Conservation (phyloP, 306 rosid genomes). For the Fragaria vesca region DNA sequence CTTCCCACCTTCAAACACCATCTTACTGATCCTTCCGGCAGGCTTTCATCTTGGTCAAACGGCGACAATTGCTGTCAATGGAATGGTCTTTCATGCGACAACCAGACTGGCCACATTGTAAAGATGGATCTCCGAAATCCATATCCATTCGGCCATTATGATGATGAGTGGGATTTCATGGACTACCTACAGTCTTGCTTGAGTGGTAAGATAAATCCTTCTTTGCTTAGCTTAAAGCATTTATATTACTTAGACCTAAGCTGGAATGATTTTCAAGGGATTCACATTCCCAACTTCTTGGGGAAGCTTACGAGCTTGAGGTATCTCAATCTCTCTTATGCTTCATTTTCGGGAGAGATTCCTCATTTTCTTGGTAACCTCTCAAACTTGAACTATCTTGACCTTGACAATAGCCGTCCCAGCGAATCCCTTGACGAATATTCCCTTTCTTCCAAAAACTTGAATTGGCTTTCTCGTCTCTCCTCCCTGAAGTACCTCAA, state of each 20-base stretch:
- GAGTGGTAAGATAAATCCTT: conserved; percentile 1
- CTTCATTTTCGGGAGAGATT: background rate
- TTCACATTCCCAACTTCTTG: background rate
- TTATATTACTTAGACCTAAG: background rate
- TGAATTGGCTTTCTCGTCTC: conserved; percentile 3
- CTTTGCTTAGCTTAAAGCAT: background rate
- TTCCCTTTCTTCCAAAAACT: background rate
- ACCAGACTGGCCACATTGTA: background rate
- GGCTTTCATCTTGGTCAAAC: background rate
- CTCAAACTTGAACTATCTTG: background rate
- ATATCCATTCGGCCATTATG: background rate
- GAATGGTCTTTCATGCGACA: background rate
- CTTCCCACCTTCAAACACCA: background rate
- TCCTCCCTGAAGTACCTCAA: background rate
- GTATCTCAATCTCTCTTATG: background rate
- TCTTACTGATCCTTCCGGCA: background rate
- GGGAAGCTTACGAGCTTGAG: background rate
- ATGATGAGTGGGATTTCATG: background rate
- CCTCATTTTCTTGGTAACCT: too few species aligned
- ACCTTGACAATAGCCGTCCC: background rate
- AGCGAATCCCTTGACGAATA: too few species aligned
- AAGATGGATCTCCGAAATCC: background rate
- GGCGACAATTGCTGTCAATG: background rate
- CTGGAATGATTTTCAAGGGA: background rate
- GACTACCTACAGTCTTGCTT: background rate